Conservation (phyloP, 176 grass and related monocot genomes). For the Carex littledalei region DNA sequence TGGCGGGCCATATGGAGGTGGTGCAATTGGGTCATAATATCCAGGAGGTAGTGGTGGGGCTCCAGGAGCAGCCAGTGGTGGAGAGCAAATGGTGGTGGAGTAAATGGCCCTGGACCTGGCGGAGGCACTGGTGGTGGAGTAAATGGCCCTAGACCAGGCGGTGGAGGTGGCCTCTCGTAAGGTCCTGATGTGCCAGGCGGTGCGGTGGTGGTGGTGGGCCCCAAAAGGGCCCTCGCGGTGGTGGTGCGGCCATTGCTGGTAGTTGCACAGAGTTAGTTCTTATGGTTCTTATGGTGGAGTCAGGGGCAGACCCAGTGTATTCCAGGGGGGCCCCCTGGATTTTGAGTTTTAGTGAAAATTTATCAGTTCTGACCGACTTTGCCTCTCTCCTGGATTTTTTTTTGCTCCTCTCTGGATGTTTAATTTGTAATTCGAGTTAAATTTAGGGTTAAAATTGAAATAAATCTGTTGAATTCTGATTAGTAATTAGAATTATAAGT, state of each 20-base stretch:
- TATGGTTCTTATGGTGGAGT: too few species aligned
- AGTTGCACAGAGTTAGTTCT: neutral
- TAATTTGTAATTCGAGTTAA: too few species aligned
- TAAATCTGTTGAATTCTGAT: too few species aligned
- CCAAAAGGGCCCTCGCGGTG: neutral
- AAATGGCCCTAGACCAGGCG: neutral
- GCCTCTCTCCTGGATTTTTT: too few species aligned
- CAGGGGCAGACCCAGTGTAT: too few species aligned
- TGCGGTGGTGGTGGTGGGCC: neutral
- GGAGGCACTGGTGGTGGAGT: too few species aligned
- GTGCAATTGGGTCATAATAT: slow-evolving; percentile 5
- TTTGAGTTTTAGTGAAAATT: too few species aligned
- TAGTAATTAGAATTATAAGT: too few species aligned
- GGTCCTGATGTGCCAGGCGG: neutral
- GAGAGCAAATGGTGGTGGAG: neutral
- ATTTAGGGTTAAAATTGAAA: too few species aligned
- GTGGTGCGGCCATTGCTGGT: neutral
- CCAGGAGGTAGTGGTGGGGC: neutral
- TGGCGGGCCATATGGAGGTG: neutral
- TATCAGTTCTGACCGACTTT: too few species aligned
- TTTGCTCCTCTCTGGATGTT: too few species aligned
- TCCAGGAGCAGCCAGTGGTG: neutral
- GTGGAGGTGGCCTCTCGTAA: neutral
- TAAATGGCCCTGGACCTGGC: neutral
- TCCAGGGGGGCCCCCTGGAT: too few species aligned